phyloP scores from a whole-genome alignment of 2,329 filamentous ascomycete species.

The Scedosporium apiospermum region DNA sequence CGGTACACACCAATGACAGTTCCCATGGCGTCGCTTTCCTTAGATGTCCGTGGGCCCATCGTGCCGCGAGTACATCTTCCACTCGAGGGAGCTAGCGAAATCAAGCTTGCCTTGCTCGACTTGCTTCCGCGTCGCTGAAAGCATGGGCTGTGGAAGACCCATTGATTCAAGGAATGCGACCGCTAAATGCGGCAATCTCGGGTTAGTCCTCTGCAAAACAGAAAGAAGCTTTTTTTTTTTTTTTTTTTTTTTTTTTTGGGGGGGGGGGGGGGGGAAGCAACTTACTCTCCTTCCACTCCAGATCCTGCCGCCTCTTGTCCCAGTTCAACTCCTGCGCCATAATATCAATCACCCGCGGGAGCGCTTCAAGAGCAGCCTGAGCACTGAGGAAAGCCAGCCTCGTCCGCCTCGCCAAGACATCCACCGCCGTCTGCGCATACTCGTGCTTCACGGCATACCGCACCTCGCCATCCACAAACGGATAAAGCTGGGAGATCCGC shows the following conservation, averaged over 20 bases:
- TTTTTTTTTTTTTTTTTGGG: no score
- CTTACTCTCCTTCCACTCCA: constrained; percentile 71
- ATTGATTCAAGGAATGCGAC: constrained; percentile 54
- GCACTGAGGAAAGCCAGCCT: constrained; percentile 85
- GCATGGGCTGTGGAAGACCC: constrained; percentile 53
- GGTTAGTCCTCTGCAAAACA: neutral
- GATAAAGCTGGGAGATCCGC: constrained; percentile 72
- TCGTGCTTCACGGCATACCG: constrained; percentile 82
- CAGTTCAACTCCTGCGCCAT: constrained; percentile 80
- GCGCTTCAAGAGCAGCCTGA: constrained; percentile 76
- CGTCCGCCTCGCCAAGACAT: constrained; percentile 77
- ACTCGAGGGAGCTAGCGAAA: constrained; percentile 47
- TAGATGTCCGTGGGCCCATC: constrained; percentile 35
- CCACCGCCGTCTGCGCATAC: constrained; percentile 83
- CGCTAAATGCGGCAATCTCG: constrained; percentile 24
- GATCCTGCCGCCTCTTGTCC: constrained; percentile 61
- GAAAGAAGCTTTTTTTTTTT: neutral
- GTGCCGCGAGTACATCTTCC: constrained; percentile 53
- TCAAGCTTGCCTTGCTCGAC: constrained; percentile 52
- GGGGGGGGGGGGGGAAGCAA: constrained; percentile 7
- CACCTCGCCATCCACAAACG: constrained; percentile 86
- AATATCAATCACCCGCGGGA: constrained; percentile 78
- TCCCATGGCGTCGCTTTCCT: neutral
- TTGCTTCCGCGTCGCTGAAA: constrained; percentile 46
- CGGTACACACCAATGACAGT: no score